Evolutionary conservation across 2,329 filamentous ascomycete genomes (phyloP), one percentile per base, ranked within the genome.

Genomic region (Lasiodiplodia gonubiensis): DNA sequence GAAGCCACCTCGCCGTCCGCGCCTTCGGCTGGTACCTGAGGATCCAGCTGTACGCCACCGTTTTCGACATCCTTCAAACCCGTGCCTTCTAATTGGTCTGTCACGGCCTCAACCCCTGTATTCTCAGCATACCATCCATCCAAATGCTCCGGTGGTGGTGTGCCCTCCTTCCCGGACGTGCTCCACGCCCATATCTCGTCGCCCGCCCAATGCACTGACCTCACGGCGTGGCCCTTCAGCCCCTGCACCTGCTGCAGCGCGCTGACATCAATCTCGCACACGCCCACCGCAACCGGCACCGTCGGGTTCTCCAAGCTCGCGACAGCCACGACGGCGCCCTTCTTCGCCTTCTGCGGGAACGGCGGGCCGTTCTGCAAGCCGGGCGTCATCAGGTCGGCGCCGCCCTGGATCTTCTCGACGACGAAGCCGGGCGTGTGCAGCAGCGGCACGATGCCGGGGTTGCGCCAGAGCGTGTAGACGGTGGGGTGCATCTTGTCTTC

Each of bases 181-280:
- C 84, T 88, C 86, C 87, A 90, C 4, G 81, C 81, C 88, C 88
- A 91, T n/a, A 90, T 74, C 77, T 91, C 89, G 77, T 91, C 89
- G 1, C 89, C 88, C 69, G 84, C 83, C 89, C 89, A 91, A 73
- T 91, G 89, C 59, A 90, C 78, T 4, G 86, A 88, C 70, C 86
- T 83, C 11, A 91, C 88, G 1, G 89, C 89, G 77, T 87, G 86
- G 0, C 89, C 89, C 73, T 87, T 89, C 16, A 82, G 80, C 0
- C 89, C 88, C 72, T 86, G 85, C 6, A 89, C 87, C 35, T 79
- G 78, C 60, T 82, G 80, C 63, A 90, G 74, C 2, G 78, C 80
- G 54, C 84, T 84, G 18, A 91, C 80, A 77, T 91, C 86, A 55
- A 90, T 86, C 72, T 86, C 84, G 73, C 88, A 90, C n/a, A 85